These are phyloP conservation scores for Blakeslea trispora DNA, from an alignment of 371 early-diverging fungal species.

Conservation along the genomic window DNA sequence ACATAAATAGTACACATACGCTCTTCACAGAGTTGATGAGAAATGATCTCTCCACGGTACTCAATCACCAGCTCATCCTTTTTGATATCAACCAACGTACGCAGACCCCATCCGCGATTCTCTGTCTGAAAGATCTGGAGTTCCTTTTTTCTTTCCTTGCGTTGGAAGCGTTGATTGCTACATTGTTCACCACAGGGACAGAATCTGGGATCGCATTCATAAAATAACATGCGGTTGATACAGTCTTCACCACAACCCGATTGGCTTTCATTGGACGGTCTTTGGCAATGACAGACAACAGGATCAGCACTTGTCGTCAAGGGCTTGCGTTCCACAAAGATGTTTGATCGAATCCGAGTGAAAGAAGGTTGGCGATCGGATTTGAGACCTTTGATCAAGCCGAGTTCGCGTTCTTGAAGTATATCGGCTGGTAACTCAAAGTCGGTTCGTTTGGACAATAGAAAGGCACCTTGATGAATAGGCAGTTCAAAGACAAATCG, in stretches of 20 bases:
- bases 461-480: conserved; percentile 52
- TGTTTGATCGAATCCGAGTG: conserved; percentile 46
- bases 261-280: conserved; percentile 52
- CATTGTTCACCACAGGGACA: conserved; percentile 78
- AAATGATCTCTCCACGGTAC: conserved; percentile 89
- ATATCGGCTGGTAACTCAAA: conserved; percentile 56
- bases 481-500: conserved; percentile 49
- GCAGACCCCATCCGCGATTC: conserved; percentile 80
- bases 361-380: conserved; percentile 27
- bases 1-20: conserved; percentile 77
- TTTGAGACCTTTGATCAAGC: conserved; percentile 25
- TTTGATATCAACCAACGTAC: conserved; percentile 59
- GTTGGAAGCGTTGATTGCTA: conserved; percentile 76
- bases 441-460: conserved; percentile 40
- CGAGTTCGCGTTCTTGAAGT: conserved; percentile 45
- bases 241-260: conserved; percentile 77
- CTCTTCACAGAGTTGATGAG: conserved; percentile 62
- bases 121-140: conserved; percentile 66
- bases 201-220: conserved; percentile 70
- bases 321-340: conserved; percentile 74
- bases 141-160: conserved; percentile 51
- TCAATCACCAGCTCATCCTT: conserved; percentile 76
- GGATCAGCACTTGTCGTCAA: conserved; percentile 40
- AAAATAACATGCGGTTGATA: conserved; percentile 75
- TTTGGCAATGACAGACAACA: conserved; percentile 61